phyloP scores from a whole-genome alignment of 371 early-diverging fungal species.

The Nematocida displodere region DNA sequence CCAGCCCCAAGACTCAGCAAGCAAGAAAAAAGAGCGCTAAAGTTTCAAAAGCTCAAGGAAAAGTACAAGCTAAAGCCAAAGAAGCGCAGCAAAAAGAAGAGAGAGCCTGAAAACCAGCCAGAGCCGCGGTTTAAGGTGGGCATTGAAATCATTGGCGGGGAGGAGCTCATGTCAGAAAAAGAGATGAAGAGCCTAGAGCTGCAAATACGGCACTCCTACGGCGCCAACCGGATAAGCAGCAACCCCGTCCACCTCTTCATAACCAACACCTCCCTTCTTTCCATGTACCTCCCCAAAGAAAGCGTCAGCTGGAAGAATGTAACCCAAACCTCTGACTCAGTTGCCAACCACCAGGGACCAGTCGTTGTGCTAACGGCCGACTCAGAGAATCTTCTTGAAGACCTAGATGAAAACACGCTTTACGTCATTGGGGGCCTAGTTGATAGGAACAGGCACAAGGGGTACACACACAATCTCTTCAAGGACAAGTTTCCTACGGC shows the following conservation, averaged over 20 bases:
- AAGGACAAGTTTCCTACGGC: constrained; percentile 12
- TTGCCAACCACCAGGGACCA: too few relatives aligned
- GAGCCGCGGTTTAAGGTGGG: background rate
- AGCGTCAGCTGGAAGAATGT: constrained; percentile 15
- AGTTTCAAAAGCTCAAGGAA: constrained; percentile 24
- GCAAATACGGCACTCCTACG: constrained; percentile 30
- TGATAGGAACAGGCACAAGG: constrained; percentile 39
- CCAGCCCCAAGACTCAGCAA: constrained; percentile 20
- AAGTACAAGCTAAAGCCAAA: constrained; percentile 23
- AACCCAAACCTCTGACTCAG: background rate
- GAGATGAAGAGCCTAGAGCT: constrained; percentile 29
- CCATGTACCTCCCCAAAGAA: background rate
- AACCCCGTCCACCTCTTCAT: constrained; percentile 1
- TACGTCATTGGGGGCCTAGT: constrained; percentile 43
- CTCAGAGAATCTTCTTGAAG: background rate
- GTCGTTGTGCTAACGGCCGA: constrained; percentile 19
- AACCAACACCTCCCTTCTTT: background rate
- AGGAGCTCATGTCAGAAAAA: constrained; percentile 22
- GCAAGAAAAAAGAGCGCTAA: constrained; percentile 27
- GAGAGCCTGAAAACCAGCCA: background rate
- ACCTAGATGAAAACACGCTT: constrained; percentile 3
- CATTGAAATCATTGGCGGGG: constrained; percentile 23
- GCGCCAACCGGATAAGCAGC: constrained; percentile 1
- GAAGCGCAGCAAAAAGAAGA: constrained; percentile 11
- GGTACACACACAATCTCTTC: background rate